These are phyloP conservation scores for Magnaporthiopsis incrustans DNA, from an alignment of 2,329 filamentous ascomycete genomes.

Conservation along the genomic window DNA sequence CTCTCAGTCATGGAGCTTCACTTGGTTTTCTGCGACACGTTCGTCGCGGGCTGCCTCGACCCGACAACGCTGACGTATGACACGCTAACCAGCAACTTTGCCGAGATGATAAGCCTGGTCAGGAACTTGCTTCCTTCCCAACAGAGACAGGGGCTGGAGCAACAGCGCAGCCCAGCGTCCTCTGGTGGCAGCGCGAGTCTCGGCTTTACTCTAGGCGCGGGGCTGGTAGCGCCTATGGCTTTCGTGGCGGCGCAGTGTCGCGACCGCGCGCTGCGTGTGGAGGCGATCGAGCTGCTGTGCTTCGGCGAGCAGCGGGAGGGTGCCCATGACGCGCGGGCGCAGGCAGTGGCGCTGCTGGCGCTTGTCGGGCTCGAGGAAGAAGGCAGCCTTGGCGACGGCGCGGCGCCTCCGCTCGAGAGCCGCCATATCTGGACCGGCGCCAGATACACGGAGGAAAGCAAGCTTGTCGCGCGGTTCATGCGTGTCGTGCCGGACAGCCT, in stretches of 20 bases:
- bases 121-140: not conserved
- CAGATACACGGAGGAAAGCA: not conserved
- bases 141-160: not conserved
- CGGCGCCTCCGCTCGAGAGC: not conserved
- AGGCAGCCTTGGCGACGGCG: not conserved
- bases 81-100: not conserved
- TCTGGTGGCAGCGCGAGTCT: not conserved
- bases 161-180: not conserved
- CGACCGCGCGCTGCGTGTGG: not conserved
- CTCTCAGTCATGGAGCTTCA: not conserved
- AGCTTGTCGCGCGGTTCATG: constrained; percentile 2
- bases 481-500: not conserved
- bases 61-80: constrained; percentile 1
- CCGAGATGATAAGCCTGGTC: not conserved
- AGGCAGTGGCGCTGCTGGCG: not conserved
- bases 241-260: constrained; percentile 1
- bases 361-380: not conserved
- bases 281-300: not conserved
- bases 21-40: constrained; percentile 1
- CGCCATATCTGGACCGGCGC: not conserved
- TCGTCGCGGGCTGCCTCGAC: constrained; percentile 2
- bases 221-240: not conserved
- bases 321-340: not conserved
- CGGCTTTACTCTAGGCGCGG: not conserved
- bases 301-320: not conserved